These are phyloP conservation scores for Phialophora macrospora DNA, from an alignment of 2,329 filamentous ascomycete genomes.

Conservation along the genomic window DNA sequence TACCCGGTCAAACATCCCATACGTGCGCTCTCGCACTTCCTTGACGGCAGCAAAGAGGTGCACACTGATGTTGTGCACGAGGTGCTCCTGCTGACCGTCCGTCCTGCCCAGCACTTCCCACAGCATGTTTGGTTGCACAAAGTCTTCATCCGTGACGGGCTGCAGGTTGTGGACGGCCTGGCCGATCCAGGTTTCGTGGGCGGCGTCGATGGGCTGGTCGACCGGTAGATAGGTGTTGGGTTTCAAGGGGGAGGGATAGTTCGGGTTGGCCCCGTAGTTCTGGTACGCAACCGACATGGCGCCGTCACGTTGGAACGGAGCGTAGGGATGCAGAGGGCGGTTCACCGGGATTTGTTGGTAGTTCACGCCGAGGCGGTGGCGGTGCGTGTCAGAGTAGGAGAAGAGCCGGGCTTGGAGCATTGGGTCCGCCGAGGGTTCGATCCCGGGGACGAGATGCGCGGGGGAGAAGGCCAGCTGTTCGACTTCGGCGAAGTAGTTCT, in stretches of 20 bases:
- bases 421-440: conserved; percentile 67
- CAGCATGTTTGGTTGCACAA: conserved; percentile 50
- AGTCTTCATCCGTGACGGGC: conserved; percentile 52
- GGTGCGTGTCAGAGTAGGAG: conserved; percentile 61
- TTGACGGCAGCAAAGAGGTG: conserved; percentile 55
- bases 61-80: conserved; percentile 64
- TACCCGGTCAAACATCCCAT: conserved; percentile 45
- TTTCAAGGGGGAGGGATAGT: conserved; percentile 53
- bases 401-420: conserved; percentile 66
- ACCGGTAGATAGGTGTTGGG: conserved; percentile 49
- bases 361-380: conserved; percentile 50
- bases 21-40: conserved; percentile 65
- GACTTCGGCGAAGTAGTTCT: conserved; percentile 69
- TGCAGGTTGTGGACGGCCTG: conserved; percentile 47
- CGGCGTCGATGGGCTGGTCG: conserved; percentile 41
- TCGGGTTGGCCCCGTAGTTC: conserved; percentile 65
- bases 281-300: conserved; percentile 45
- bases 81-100: conserved; percentile 65
- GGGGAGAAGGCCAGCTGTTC: conserved; percentile 72
- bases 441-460: conserved; percentile 66
- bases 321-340: conserved; percentile 46
- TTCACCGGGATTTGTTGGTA: conserved; percentile 49
- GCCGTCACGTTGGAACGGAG: conserved; percentile 59
- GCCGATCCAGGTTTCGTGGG: conserved; percentile 52
- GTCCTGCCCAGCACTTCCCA: conserved; percentile 50